Percentiles rank a stretch among this genome's conserved stretches.
Conservation (phyloP, 108 stramenopile genomes). For the Cylindrotheca fusiformis region DNA sequence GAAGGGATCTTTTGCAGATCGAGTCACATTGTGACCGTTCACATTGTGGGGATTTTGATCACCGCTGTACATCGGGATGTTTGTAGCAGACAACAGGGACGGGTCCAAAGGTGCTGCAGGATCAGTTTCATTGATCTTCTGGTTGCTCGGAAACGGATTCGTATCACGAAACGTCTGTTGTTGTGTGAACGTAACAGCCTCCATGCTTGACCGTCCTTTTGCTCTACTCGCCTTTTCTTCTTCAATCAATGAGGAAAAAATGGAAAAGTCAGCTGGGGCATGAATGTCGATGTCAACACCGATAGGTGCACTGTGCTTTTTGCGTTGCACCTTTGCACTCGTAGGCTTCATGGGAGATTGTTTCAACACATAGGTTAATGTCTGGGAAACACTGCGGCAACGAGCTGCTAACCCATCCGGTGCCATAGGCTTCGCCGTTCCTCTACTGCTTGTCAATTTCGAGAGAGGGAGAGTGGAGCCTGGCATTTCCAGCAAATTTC, state of each 20-base stretch:
- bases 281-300: slow-evolving; percentile 39
- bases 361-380: slow-evolving; percentile 64
- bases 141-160: not conserved
- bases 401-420: slow-evolving; percentile 6
- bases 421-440: not conserved
- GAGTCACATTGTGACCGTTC: slow-evolving; percentile 12
- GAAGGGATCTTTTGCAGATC: slow-evolving; percentile 61
- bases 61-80: not conserved
- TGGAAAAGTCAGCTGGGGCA: slow-evolving; percentile 37
- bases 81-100: not conserved
- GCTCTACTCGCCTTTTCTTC: slow-evolving; percentile 31
- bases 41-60: not conserved
- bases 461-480: slow-evolving; percentile 3
- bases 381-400: slow-evolving; percentile 38
- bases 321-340: slow-evolving; percentile 79
- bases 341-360: slow-evolving; percentile 89
- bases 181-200: slow-evolving; percentile 54
- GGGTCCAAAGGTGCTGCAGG: slow-evolving; percentile 8
- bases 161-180: slow-evolving; percentile 23
- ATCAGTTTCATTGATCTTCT: not conserved
- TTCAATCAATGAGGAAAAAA: slow-evolving; percentile 47
- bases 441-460: slow-evolving; percentile 12
- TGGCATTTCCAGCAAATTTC: slow-evolving; percentile 36
- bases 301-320: slow-evolving; percentile 44
- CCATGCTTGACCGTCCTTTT: slow-evolving; percentile 29